These are phyloP conservation scores for Penicillium lagena DNA, from an alignment of 495 filamentous ascomycete genomes.

Conservation along the genomic window DNA sequence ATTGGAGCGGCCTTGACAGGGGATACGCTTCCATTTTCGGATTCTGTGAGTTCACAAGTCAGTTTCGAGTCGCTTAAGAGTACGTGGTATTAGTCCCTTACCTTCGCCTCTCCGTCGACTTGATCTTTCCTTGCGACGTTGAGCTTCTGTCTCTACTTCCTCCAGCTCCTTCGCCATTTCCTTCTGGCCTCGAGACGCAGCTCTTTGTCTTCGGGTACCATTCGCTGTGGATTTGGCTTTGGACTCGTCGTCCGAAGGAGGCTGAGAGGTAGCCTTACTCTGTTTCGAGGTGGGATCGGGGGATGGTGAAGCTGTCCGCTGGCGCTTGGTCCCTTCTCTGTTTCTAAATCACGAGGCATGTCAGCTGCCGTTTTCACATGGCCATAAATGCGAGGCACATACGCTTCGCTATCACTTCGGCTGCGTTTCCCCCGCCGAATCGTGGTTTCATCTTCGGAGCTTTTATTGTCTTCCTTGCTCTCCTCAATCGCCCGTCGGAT, in stretches of 20 bases:
- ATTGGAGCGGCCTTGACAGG: constrained; percentile 30
- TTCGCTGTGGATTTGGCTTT: constrained; percentile 39
- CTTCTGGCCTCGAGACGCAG: constrained; percentile 61
- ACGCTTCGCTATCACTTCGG: constrained; percentile 93
- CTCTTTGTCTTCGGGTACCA: constrained; percentile 58
- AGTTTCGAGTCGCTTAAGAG: neutral
- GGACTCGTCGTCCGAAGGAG: constrained; percentile 66
- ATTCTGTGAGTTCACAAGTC: constrained; percentile 18
- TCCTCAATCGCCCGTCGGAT: constrained; percentile 87
- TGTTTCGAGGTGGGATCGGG: constrained; percentile 49
- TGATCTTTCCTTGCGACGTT: constrained; percentile 66
- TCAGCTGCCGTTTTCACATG: constrained; percentile 11
- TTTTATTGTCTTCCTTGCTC: constrained; percentile 67
- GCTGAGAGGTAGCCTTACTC: constrained; percentile 39
- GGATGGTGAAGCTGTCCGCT: constrained; percentile 69
- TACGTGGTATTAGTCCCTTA: constrained; percentile 31
- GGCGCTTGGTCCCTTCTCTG: constrained; percentile 56
- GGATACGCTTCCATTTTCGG: constrained; percentile 31
- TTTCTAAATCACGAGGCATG: constrained; percentile 25
- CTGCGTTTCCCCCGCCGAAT: constrained; percentile 69
- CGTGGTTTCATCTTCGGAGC: constrained; percentile 39
- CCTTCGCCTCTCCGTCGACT: constrained; percentile 72
- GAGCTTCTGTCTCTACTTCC: constrained; percentile 60
- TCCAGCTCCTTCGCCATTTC: constrained; percentile 55
- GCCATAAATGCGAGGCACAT: constrained; percentile 25